Evolutionary conservation across 345 rosid genomes (phyloP).

Genomic region (Eucalyptus viminalis): DNA sequence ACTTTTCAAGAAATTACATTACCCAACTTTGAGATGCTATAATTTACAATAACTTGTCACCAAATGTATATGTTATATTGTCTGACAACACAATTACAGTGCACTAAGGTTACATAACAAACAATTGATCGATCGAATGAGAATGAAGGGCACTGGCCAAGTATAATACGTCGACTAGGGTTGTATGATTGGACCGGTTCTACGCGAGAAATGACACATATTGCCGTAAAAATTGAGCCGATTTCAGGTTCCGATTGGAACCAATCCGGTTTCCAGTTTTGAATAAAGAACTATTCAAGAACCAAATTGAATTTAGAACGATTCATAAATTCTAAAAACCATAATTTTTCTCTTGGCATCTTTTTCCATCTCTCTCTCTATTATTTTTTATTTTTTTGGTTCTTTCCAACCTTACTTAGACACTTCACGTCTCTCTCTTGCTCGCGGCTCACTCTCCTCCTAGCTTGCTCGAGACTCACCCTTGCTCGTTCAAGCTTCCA

Average conservation of each 20-base stretch:
- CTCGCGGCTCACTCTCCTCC: not conserved
- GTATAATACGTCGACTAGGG: no score
- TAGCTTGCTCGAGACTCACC: not conserved
- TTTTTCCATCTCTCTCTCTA: fast-evolving
- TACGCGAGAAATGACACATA: fast-evolving
- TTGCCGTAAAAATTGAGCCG: fast-evolving
- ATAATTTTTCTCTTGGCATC: not conserved
- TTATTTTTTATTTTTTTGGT: no score
- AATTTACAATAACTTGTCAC: not conserved
- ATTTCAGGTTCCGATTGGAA: no score
- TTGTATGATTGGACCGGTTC: no score
- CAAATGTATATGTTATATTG: not conserved
- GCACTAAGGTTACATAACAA: not conserved
- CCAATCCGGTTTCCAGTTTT: no score
- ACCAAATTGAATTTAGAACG: no score
- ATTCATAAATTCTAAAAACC: not conserved
- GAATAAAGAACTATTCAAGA: not conserved
- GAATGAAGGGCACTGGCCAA: not conserved
- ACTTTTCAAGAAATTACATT: no score
- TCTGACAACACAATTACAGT: not conserved
- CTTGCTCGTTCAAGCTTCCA: not conserved
- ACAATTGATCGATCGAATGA: not conserved
- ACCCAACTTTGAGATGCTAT: not conserved
- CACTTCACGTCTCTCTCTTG: not conserved
- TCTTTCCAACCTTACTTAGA: no score